Evolutionary conservation across 352 stramenopile genomes (phyloP).

Genomic region (Phytophthora brassicae): DNA sequence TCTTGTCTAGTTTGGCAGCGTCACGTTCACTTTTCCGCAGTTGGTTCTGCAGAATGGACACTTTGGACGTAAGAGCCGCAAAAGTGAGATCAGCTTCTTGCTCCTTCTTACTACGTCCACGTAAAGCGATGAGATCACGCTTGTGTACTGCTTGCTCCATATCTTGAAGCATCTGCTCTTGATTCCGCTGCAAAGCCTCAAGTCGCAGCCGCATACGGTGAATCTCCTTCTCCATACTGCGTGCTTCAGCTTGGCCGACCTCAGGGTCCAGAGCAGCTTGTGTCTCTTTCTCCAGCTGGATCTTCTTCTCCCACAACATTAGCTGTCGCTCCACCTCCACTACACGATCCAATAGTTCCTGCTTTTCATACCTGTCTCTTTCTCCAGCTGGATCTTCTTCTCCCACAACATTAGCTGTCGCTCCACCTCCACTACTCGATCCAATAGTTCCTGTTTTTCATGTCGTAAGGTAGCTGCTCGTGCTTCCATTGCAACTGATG

Average conservation of each 20-base stretch:
- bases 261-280: constrained; percentile 92
- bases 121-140: constrained; percentile 90
- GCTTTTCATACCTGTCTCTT: constrained; percentile 94
- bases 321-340: constrained; percentile 92
- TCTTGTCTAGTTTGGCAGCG: constrained; percentile 58
- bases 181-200: constrained; percentile 88
- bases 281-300: constrained; percentile 95
- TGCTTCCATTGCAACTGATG: constrained; percentile 72
- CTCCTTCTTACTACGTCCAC: constrained; percentile 82
- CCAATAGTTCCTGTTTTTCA: constrained; percentile 87
- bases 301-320: constrained; percentile 97
- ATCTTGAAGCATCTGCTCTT: constrained; percentile 93
- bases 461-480: constrained; percentile 72
- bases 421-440: constrained; percentile 92
- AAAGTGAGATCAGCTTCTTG: constrained; percentile 76
- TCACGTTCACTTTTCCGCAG: constrained; percentile 72
- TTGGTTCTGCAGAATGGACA: constrained; percentile 77
- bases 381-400: constrained; percentile 97
- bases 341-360: constrained; percentile 88
- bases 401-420: constrained; percentile 94
- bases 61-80: constrained; percentile 83
- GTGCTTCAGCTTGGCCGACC: constrained; percentile 89
- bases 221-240: constrained; percentile 95
- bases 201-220: constrained; percentile 93
- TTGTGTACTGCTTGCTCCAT: constrained; percentile 95